phyloP scores from a whole-genome alignment of 1,139 yeast genomes.

The Candida sanyaensis region DNA sequence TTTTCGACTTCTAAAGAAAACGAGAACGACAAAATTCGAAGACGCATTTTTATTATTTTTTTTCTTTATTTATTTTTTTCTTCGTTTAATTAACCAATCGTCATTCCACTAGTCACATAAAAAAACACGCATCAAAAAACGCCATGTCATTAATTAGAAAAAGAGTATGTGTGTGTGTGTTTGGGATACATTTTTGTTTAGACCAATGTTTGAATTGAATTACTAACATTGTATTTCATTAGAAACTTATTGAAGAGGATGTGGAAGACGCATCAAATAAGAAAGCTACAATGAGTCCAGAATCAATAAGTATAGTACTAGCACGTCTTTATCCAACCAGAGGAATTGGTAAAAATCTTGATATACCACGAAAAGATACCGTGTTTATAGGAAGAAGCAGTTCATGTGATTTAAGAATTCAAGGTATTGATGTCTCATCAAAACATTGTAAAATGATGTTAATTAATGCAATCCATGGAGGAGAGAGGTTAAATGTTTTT shows the following conservation, averaged over 20 bases:
- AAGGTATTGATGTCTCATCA: slow-evolving; percentile 66
- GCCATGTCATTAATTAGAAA: slow-evolving; percentile 40
- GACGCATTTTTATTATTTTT: too few relatives aligned
- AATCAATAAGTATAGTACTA: slow-evolving; percentile 15
- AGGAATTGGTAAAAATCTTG: slow-evolving; percentile 32
- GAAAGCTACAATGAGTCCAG: slow-evolving; percentile 2
- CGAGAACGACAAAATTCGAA: background rate
- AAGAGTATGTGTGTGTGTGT: slow-evolving; percentile 37
- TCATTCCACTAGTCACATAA: background rate
- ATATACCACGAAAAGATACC: slow-evolving; percentile 34
- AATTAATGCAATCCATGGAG: slow-evolving; percentile 22
- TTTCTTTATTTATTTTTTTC: too few relatives aligned
- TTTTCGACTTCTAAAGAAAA: background rate
- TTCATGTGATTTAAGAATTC: slow-evolving; percentile 56
- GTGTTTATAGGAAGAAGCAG: slow-evolving; percentile 61
- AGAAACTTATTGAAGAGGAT: slow-evolving; percentile 8
- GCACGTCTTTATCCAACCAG: slow-evolving; percentile 38
- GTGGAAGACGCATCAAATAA: background rate
- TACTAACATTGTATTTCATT: slow-evolving; percentile 5
- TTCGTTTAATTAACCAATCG: background rate
- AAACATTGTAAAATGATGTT: slow-evolving; percentile 58
- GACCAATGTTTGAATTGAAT: background rate
- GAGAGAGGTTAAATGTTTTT: slow-evolving; percentile 49
- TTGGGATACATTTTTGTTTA: background rate
- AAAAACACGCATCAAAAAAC: background rate